Evolutionary conservation across 1,284 basidiomycete species (phyloP), one percentile per base, ranked within the genome.

Genomic region (Gymnopus androsaceus): DNA sequence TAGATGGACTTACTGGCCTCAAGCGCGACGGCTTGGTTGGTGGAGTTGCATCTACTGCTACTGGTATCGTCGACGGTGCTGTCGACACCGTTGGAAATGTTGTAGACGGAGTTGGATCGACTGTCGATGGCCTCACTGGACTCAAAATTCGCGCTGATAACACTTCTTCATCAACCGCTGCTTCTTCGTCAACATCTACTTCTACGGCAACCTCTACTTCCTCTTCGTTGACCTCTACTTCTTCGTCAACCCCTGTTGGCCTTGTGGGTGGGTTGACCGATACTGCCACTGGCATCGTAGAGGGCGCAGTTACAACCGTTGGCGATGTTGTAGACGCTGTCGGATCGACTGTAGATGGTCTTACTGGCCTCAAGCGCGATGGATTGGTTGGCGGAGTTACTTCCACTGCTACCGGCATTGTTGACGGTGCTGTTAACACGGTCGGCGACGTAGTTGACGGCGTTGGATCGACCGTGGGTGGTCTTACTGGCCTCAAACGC

Each of bases 301-400:
- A 48, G 7, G 46, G 46, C 15, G 33, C 31, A 3, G 30, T 48
- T 0, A 33, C 17, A 11, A 48, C 46, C 21, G 46, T 34, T 34
- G 46, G 46, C 9, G 33, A 34, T 19, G 46, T 48, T 15, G 46
- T 48, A 17, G 36, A 36, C 33, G 17, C 31, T 23, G 46, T 34
- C 12, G 46, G 46, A 17, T 31, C 28, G 14, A 48, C 41, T 4
- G 46, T 48, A 14, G 46, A 48, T n/a, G 46, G 46, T 8, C 33
- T 36, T 23, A 48, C 33, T 15, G 46, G 46, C 17, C 46, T 48
- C 19, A 48, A 48, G 21, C 46, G 46, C 4, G 46, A 48, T 21
- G 46, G 46, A 4, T 31, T 48, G 4, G 46, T 48, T 14, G 33
- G n/a, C 7, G 46, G 17, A 34, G 15, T 36, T 14, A 48, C 46